Base-by-base conservation (phyloP, 805 yeast genomes). In the Yarrowia yakushimensis region DNA sequence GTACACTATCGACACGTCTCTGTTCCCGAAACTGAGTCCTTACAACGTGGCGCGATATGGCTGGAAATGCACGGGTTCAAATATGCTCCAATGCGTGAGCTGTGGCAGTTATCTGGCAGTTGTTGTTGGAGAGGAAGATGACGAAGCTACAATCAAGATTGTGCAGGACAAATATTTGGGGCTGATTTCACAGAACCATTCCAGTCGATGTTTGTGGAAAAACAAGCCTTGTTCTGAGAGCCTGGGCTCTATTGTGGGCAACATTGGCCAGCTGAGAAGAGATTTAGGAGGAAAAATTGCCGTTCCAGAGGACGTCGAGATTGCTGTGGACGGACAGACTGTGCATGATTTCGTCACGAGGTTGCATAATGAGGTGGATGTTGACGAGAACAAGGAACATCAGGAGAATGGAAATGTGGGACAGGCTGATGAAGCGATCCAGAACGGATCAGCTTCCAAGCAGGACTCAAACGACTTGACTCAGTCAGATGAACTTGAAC, bases 21-120 rank as follows among this genome's bases (percentile, higher is more conserved):
- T 18, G 22, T 55, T 30, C 30, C 61, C 61, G 17, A 30, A 30
- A 15, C 22, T 55, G 48, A 39, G 30, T 12, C 61, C 61, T 0
- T 55, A 55, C 17, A 28, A 28, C 4, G 20, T 28, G n/a, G 61
- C 61, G 3, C 28, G 61, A 2, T 55, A 20, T 20, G 61, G 61
- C 23, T 55, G 61, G 61, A 28, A 30, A 15, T 55, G 61, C 13
- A 39, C 31, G 11, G 30, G 37, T 20, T 15, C 27, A 0, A 55
- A 55, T 9, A 39, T 55, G 61, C 48, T 55, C 5, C 61, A 55
- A 28, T 55, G 61, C 18, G 61, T 55, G 6, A 39, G 37, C 9
- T 55, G 61, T 36, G 43, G 43, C 4, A 9, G 43, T 33, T 52
- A 23, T 10, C 17, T 52, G 42, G 59, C 43, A 4, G 31, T 52